Evolutionary conservation across 2,329 filamentous ascomycete genomes (phyloP).

Genomic region (Stachybotrys echinatus): DNA sequence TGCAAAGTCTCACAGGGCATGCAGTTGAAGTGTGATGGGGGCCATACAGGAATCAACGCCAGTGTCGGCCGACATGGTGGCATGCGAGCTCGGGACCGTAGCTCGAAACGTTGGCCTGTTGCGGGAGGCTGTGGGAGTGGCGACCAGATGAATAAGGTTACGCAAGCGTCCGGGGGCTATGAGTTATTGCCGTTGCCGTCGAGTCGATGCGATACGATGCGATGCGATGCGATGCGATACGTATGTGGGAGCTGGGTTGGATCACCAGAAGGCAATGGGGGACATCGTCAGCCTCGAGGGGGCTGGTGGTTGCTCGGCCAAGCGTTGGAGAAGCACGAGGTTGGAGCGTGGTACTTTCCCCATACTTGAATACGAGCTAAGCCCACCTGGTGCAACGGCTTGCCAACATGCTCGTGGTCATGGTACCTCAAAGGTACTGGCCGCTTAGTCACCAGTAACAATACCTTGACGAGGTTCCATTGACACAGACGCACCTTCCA

Average conservation of each 20-base stretch:
- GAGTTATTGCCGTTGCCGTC: not conserved
- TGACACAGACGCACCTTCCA: no score
- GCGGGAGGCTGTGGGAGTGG: not conserved
- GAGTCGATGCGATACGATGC: not conserved
- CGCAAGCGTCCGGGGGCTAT: not conserved
- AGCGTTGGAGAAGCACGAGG: not conserved
- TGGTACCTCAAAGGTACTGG: not conserved
- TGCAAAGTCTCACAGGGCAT: constrained; percentile 6
- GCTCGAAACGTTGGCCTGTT: not conserved
- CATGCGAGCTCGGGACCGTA: constrained; percentile 6
- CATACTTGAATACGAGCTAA: not conserved
- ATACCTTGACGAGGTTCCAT: no score
- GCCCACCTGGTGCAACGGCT: no score
- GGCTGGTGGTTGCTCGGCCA: not conserved
- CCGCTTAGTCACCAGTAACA: not conserved
- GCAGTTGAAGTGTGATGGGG: constrained; percentile 4
- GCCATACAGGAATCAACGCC: constrained; percentile 15
- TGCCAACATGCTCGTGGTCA: not conserved
- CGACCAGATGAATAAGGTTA: no score
- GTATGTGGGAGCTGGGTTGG: not conserved
- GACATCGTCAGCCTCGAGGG: not conserved
- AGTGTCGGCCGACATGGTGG: constrained; percentile 17
- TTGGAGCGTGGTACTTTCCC: not conserved
- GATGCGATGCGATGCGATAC: not conserved
- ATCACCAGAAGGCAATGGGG: no score